Evolutionary conservation across 2,329 filamentous ascomycete species (phyloP).

Genomic region (Claviceps sp.): DNA sequence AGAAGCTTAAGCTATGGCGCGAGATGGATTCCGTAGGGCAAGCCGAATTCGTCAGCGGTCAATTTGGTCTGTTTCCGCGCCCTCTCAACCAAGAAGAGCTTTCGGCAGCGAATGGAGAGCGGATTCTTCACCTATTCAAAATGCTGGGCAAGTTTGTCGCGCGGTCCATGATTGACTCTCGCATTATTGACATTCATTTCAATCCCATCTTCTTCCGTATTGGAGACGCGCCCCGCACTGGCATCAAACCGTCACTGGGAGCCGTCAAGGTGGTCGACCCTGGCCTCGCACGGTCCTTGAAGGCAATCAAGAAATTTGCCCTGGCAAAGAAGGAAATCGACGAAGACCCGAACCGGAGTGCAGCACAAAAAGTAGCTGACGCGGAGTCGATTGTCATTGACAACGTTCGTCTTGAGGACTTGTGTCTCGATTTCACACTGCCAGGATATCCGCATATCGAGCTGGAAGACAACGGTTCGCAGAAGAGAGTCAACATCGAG

Average conservation of each 20-base stretch:
- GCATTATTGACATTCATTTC: conserved; percentile 95
- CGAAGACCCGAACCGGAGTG: conserved; percentile 49
- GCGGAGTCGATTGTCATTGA: conserved; percentile 60
- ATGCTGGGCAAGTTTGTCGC: conserved; percentile 95
- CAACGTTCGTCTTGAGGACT: conserved; percentile 66
- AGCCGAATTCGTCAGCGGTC: conserved; percentile 74
- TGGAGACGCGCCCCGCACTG: conserved; percentile 49
- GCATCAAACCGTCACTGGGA: conserved; percentile 70
- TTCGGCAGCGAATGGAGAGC: conserved; percentile 65
- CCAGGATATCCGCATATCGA: conserved; percentile 85
- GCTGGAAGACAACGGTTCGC: conserved; percentile 59
- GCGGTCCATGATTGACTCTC: conserved; percentile 92
- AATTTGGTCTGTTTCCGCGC: conserved; percentile 77
- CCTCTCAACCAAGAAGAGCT: conserved; percentile 74
- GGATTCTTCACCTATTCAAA: conserved; percentile 77
- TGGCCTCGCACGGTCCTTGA: conserved; percentile 71
- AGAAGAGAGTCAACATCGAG: conserved; percentile 68
- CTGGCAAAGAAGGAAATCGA: conserved; percentile 72
- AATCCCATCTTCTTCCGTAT: conserved; percentile 97
- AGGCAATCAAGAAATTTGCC: conserved; percentile 76
- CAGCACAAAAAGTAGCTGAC: conserved; percentile 57
- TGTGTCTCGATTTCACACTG: conserved; percentile 87
- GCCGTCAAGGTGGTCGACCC: conserved; percentile 83
- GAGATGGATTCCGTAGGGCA: conserved; percentile 65
- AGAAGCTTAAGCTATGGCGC: conserved; percentile 92